Percentiles rank a stretch among this genome's conserved stretches.
Conservation (phyloP, 352 stramenopile species). For the Phytophthora hibernalis region DNA sequence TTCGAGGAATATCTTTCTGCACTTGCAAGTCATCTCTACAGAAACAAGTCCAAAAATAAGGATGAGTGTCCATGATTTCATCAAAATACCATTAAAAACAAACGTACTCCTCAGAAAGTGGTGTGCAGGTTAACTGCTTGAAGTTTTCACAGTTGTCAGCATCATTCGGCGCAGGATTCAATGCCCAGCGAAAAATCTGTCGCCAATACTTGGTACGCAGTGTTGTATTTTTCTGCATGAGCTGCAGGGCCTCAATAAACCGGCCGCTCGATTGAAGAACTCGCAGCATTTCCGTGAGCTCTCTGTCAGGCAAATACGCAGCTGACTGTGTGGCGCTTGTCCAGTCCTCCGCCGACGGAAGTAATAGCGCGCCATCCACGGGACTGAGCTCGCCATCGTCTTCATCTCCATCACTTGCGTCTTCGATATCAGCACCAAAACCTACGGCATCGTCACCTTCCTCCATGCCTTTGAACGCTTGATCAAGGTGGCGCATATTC, state of each 20-base stretch:
- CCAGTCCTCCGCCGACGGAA: constrained; percentile 25
- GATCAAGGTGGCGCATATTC: constrained; percentile 54
- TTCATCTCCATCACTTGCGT: constrained; percentile 23
- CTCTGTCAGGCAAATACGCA: constrained; percentile 49
- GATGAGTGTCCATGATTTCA: background rate
- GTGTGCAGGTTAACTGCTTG: constrained; percentile 21
- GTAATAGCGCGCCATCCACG: constrained; percentile 1
- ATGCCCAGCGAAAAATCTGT: constrained; percentile 70
- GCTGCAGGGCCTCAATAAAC: constrained; percentile 79
- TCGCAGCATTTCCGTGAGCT: constrained; percentile 63
- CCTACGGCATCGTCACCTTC: constrained; percentile 15
- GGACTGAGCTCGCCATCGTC: constrained; percentile 29
- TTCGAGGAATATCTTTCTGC: constrained; percentile 84
- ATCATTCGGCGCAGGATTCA: constrained; percentile 28
- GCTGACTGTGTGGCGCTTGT: constrained; percentile 32
- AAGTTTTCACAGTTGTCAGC: constrained; percentile 23
- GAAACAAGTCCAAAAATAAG: constrained; percentile 1
- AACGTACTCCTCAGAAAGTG: constrained; percentile 66
- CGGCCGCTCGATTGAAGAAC: constrained; percentile 67
- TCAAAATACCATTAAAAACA: background rate
- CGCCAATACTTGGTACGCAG: constrained; percentile 67
- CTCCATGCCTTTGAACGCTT: constrained; percentile 47
- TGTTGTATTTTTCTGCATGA: constrained; percentile 65
- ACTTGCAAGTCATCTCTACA: constrained; percentile 73
- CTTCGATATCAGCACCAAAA: constrained; percentile 20